A percentile compares a stretch with the other conserved stretches of the same genome.
These are phyloP conservation scores for Candida tetrigidarum DNA, from an alignment of 1,139 yeast genomes.

Conservation along the genomic window DNA sequence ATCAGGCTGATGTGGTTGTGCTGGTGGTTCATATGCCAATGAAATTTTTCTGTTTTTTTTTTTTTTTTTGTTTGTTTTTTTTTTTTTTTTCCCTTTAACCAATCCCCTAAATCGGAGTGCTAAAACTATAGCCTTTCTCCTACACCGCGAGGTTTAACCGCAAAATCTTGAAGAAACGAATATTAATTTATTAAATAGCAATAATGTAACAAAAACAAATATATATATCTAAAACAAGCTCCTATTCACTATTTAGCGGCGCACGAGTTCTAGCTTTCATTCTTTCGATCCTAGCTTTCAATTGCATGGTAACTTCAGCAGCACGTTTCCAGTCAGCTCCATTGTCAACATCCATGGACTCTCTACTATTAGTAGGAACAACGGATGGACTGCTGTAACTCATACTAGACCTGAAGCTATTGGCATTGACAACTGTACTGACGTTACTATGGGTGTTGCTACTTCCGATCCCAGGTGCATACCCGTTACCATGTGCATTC, in stretches of 20 bases:
- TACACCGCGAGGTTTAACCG: too few species aligned
- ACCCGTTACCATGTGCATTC: background rate
- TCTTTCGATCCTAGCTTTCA: slow-evolving; percentile 85
- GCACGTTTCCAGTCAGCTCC: slow-evolving; percentile 88
- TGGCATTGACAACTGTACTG: background rate
- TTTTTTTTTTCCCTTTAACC: background rate
- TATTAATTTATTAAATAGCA: background rate
- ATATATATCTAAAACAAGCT: background rate
- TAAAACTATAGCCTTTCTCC: too few species aligned
- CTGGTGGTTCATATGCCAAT: background rate
- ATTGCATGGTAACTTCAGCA: slow-evolving; percentile 84
- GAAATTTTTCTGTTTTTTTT: slow-evolving; percentile 6
- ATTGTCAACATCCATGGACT: slow-evolving; percentile 33
- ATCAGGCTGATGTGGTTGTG: background rate
- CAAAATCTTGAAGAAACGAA: background rate
- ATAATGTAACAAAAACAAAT: background rate
- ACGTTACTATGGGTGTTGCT: slow-evolving; percentile 2
- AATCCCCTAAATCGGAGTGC: slow-evolving; percentile 6
- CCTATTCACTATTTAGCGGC: slow-evolving; percentile 14
- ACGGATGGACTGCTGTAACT: slow-evolving; percentile 6
- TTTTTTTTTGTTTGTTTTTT: background rate
- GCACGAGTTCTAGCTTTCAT: slow-evolving; percentile 62
- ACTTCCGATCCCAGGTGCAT: slow-evolving; percentile 9
- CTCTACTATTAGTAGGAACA: slow-evolving; percentile 6
- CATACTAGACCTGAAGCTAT: slow-evolving; percentile 5